Evolutionary conservation across 345 rosid species (phyloP).

Genomic region (Hevea brasiliensis): DNA sequence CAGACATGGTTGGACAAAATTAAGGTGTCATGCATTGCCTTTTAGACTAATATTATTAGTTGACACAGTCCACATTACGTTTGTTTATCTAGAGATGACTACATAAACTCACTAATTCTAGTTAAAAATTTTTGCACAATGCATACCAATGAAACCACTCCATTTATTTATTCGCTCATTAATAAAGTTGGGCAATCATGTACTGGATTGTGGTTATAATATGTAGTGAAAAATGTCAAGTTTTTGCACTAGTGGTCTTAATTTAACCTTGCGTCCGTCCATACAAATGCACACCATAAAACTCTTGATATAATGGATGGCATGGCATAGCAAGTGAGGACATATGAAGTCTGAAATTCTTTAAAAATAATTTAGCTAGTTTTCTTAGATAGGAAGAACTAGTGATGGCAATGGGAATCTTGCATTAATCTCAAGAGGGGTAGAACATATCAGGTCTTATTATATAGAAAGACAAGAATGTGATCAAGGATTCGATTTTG

Average conservation of each 20-base stretch:
- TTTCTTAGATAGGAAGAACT: neutral
- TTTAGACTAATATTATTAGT: neutral
- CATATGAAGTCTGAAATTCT: neutral
- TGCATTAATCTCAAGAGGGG: neutral
- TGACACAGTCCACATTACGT: neutral
- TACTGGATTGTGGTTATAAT: neutral
- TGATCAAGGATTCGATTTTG: neutral
- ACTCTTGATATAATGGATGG: neutral
- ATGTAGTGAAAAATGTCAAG: neutral
- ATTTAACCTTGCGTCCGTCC: neutral
- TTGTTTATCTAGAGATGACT: neutral
- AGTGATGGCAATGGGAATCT: neutral
- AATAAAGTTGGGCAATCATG: neutral
- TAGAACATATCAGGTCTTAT: neutral
- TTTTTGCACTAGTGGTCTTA: neutral
- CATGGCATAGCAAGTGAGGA: neutral
- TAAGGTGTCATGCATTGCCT: slow-evolving; percentile 44
- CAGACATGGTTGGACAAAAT: slow-evolving; percentile 77
- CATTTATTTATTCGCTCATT: neutral
- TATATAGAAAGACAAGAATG: neutral
- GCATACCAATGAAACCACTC: neutral
- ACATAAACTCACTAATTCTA: neutral
- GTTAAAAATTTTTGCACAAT: neutral
- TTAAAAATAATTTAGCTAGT: neutral
- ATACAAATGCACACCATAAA: neutral